phyloP scores from a whole-genome alignment of 1,139 yeast genomes.

The Sugiyamaella neomexicana region DNA sequence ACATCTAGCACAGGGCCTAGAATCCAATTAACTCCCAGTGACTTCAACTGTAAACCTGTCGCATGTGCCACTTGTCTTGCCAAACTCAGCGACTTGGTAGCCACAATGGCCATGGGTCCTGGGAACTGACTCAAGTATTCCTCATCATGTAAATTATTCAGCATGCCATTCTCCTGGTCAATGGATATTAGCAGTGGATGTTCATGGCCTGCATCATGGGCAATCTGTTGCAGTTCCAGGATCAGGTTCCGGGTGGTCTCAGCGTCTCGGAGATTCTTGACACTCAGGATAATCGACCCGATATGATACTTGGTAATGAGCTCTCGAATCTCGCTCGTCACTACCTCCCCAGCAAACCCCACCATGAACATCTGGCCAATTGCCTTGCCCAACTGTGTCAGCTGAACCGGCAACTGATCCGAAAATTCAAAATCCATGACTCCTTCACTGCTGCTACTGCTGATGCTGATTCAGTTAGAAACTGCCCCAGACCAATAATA shows the following conservation, averaged over 20 bases:
- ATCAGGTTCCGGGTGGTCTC: conserved; percentile 54
- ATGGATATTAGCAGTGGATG: conserved; percentile 51
- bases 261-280: conserved; percentile 53
- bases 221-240: conserved; percentile 56
- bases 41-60: conserved; percentile 53
- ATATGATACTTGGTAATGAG: conserved; percentile 56
- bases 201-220: conserved; percentile 53
- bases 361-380: conserved; percentile 62
- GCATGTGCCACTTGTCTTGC: conserved; percentile 59
- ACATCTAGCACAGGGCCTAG: conserved; percentile 69
- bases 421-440: conserved; percentile 27
- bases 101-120: conserved; percentile 65
- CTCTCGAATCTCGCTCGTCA: conserved; percentile 57
- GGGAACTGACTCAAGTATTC: conserved; percentile 59
- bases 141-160: conserved; percentile 58
- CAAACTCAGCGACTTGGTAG: conserved; percentile 53
- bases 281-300: conserved; percentile 58
- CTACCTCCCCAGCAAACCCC: conserved; percentile 61
- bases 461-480: no score
- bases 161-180: conserved; percentile 52
- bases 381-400: conserved; percentile 30
- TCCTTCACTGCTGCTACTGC: neutral
- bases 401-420: conserved; percentile 26
- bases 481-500: no score
- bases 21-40: conserved; percentile 57